These are phyloP conservation scores for Xylariaceae sp. DNA, from an alignment of 2,329 filamentous ascomycete genomes.

Conservation along the genomic window DNA sequence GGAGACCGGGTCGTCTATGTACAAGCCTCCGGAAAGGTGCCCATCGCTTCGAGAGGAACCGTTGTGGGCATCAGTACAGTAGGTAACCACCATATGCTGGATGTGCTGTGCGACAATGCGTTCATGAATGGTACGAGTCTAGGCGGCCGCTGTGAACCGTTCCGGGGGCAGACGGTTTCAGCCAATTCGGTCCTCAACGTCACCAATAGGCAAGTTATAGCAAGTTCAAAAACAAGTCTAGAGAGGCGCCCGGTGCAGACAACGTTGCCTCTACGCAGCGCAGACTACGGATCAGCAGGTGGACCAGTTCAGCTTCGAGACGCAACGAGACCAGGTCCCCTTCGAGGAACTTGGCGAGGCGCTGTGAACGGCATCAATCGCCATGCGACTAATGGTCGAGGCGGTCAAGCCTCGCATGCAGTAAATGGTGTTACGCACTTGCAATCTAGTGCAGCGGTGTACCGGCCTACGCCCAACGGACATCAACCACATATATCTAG, in stretches of 20 bases:
- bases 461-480: slow-evolving; percentile 44
- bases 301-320: slow-evolving; percentile 66
- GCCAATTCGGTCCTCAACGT: slow-evolving; percentile 88
- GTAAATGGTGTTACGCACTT: slow-evolving; percentile 47
- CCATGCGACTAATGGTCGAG: slow-evolving; percentile 42
- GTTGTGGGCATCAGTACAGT: slow-evolving; percentile 94
- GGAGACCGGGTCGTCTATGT: slow-evolving; percentile 94
- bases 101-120: slow-evolving; percentile 89
- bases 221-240: slow-evolving; percentile 60
- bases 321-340: slow-evolving; percentile 55
- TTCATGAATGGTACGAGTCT: slow-evolving; percentile 98
- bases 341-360: slow-evolving; percentile 61
- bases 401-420: slow-evolving; percentile 31
- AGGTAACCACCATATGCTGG: slow-evolving; percentile 77
- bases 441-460: slow-evolving; percentile 56
- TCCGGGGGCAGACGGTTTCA: slow-evolving; percentile 90
- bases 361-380: slow-evolving; percentile 52
- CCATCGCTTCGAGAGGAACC: slow-evolving; percentile 87
- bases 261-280: slow-evolving; percentile 40
- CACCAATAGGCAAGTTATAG: slow-evolving; percentile 78
- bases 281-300: slow-evolving; percentile 35
- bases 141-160: slow-evolving; percentile 85
- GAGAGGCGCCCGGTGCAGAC: slow-evolving; percentile 54
- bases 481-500: slow-evolving; percentile 11
- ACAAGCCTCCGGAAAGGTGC: slow-evolving; percentile 89